Conservation (phyloP, 139 green algal genomes). For the Parachlorella kessleri region DNA sequence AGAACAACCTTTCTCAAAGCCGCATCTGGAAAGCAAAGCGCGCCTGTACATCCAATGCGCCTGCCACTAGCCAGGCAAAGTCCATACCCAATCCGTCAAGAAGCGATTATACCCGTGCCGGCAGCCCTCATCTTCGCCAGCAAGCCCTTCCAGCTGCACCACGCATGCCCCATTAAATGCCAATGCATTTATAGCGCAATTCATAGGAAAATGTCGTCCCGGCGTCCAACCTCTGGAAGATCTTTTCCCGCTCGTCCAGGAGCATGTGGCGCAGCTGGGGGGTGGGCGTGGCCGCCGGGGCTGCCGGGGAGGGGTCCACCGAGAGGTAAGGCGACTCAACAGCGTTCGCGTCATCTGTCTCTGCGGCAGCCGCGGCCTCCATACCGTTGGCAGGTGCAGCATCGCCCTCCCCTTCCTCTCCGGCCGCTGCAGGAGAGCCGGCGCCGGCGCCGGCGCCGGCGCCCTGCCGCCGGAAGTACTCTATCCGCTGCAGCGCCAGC, state of each 20-base stretch:
- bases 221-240: constrained; percentile 88
- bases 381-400: neutral
- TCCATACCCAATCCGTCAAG: no score
- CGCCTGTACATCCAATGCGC: no score
- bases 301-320: constrained; percentile 93
- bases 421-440: neutral
- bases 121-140: no score
- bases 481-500: constrained; percentile 90
- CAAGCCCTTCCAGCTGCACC: no score
- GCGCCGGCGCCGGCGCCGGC: constrained; percentile 1
- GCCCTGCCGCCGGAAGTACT: constrained; percentile 50
- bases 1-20: no score
- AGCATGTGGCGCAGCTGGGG: constrained; percentile 63
- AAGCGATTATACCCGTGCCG: no score
- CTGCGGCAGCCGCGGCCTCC: neutral
- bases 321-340: constrained; percentile 75
- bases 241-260: constrained; percentile 72
- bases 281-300: constrained; percentile 54
- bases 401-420: no score
- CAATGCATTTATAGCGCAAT: no score
- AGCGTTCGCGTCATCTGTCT: neutral
- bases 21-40: no score
- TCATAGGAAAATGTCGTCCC: no score
- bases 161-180: no score
- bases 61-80: no score